Evolutionary conservation across 1,284 basidiomycete genomes (phyloP), one percentile per base, ranked within the genome.

Genomic region (Fomitopsis palustris): DNA sequence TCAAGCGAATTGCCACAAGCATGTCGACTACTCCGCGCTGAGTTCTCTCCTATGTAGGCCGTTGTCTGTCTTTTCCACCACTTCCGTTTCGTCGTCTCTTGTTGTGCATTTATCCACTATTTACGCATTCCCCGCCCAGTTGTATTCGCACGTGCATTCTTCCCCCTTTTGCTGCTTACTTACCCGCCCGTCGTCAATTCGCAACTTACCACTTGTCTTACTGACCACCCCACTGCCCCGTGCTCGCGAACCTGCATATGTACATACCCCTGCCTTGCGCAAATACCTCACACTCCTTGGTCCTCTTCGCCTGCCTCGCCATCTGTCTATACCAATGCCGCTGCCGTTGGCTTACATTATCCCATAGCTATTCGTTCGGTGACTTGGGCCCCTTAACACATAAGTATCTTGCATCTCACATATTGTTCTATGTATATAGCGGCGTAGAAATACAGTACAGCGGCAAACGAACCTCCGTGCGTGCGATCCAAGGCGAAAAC

Each of bases 1-100:
- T 92, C 67, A 86, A 81, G 75, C 78, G 83, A 72, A 90, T 92
- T 68, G 84, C 90, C 57, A 79, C 58, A 55, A 72, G 70, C 64
- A 69, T 70, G 53, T 68, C 67, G 54, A 58, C 58, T 45, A 37
- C 49, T 8, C 57, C 27, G 42, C 54, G 56, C 52, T 61, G 60
- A 61, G 6, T 37, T 37, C 16, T 9, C 35, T 61, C 12, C 42
- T 17, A 8, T 27, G n/a, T 56, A 51, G 33, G 19, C 35, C 33
- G 16, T 29, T 23, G 35, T 37, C 35, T 37, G 8, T 37, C 6
- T 37, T 37, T 8, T 37, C 4, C 12, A 12, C 12, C 31, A 6
- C 12, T 9, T 37, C 35, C 6, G 21, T 21, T 25, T 33, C 19
- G 19, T 54, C 19, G 35, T 21, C 49, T 16, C 31, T 21, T 43